Evolutionary conservation across 805 yeast species (phyloP), one percentile per base, ranked within the genome.

Genomic region (Starmerella sirachaensis): DNA sequence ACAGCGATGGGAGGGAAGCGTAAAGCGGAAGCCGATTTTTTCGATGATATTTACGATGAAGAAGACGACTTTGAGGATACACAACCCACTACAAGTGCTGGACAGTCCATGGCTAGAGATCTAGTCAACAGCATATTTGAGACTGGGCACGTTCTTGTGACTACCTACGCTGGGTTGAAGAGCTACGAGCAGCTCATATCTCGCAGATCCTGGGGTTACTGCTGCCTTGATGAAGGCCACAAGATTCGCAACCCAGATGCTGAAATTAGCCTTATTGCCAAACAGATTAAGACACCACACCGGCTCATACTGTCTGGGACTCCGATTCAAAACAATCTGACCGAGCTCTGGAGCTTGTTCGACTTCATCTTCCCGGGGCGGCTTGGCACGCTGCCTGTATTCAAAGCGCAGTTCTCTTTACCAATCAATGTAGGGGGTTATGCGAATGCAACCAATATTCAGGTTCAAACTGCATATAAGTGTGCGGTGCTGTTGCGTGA

Each of bases 371-470:
- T 79, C 52, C 98, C 98, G 0, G 98, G 98, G 0, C 65, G 93
- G 44, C 61, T 91, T 17, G 98, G 98, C 0, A 91, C 98, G 0
- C 62, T 91, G 18, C 98, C 98, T 0, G 88, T 91, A 0, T 91
- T 91, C 51, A 93, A 86, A 58, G 79, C 72, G 37, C 95, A 91
- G 56, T 91, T 91, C 57, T 79, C 94, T 2, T 66, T 77, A 5
- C 98, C 98, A 0, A 91, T 91, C 31, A 88, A 85, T 53, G 69
- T 82, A 55, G 98, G 98, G n/a, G 98, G 98, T 0, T 91, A 91
- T 60, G 94, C 98, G 1, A 91, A 88, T 62, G 97, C 98, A 0
- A 76, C 93, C 1, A 91, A 91, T 55, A 72, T 91, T 3, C 96
- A 91, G 55, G 97, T 91, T 0, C 96, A 88, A 54, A 78, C 96